Base-by-base conservation (phyloP, 2,329 filamentous ascomycete species). In the Xylariaceae sp. region DNA sequence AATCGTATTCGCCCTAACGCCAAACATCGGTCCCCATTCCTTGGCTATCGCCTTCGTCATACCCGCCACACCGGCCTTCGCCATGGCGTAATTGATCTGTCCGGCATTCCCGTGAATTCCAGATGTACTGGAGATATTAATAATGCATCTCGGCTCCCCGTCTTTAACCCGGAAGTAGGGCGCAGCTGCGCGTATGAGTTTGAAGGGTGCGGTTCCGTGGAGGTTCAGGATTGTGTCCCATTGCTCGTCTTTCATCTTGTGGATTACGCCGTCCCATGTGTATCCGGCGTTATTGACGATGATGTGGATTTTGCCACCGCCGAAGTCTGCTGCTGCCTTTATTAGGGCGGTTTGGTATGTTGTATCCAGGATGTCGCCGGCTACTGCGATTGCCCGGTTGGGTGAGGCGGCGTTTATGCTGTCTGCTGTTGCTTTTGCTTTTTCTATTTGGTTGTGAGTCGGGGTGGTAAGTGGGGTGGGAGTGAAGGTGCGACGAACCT, bases 211-310 rank as follows among this genome's bases (percentile, higher is more conserved):
- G 12, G 89, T 94, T 67, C 82, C 86, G 78, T 96, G 91, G 44
- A 96, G 78, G 18, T 86, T 83, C 31, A 96, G 74, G 69, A 96
- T 96, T 46, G 87, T 91, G 57, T 94, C 87, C 89, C 89, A 95
- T 78, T 95, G 90, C 75, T 89, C 89, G 76, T 95, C 89, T 14
- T 86, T 88, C 78, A 90, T 93, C 79, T 94, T 95, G 78, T 95
- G 89, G 60, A 95, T 90, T 38, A 95, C 90, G 6, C 87, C 91
- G 69, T 96, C 91, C 89, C 90, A 96, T 1, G 91, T 96, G 73
- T 90, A 95, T 40, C 90, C 90, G 1, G 90, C 91, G 69, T 96
- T 96, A 73, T 96, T 95, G 54, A 96, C 88, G 51, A 96, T 87
- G 67, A 94, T 88, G 70, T 96, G 88, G 57, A 96, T 91, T 77